phyloP scores from a whole-genome alignment of 1,139 yeast genomes.

The Candida sp. region DNA sequence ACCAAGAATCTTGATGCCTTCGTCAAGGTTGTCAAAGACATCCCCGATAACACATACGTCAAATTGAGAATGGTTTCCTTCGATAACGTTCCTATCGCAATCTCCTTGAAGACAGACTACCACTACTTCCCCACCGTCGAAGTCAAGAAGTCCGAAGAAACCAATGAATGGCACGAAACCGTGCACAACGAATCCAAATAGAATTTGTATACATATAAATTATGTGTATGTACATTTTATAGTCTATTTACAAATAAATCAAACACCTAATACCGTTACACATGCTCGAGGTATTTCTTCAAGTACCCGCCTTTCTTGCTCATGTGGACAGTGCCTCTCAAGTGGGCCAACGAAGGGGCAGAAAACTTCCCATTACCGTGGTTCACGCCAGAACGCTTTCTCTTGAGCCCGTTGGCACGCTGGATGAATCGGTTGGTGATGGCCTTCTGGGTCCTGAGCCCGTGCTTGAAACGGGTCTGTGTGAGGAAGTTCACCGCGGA shows the following conservation, averaged over 20 bases:
- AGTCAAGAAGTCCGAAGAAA: constrained; percentile 47
- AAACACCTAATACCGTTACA: constrained; percentile 1
- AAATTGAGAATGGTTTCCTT: constrained; percentile 82
- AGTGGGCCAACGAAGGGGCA: constrained; percentile 59
- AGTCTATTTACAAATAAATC: constrained; percentile 7
- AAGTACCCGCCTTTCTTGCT: constrained; percentile 54
- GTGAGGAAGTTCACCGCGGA: constrained; percentile 26
- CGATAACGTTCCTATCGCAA: constrained; percentile 86
- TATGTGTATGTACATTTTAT: constrained; percentile 5
- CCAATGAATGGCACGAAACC: constrained; percentile 56
- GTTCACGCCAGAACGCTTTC: constrained; percentile 85
- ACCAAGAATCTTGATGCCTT: constrained; percentile 75
- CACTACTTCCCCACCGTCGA: constrained; percentile 91
- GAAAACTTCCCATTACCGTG: constrained; percentile 96
- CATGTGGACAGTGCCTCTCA: constrained; percentile 68
- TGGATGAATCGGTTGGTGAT: constrained; percentile 87
- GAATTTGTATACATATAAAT: neutral
- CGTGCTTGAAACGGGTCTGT: constrained; percentile 55
- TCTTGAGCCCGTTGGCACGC: constrained; percentile 53
- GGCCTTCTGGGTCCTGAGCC: constrained; percentile 75
- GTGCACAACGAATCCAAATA: constrained; percentile 19
- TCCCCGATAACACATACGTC: constrained; percentile 82
- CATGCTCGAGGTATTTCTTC: constrained; percentile 35
- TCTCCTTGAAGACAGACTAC: constrained; percentile 84
- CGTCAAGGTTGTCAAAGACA: constrained; percentile 60